Evolutionary conservation across 805 yeast genomes (phyloP).

Genomic region (Yarrowia yakushimensis): DNA sequence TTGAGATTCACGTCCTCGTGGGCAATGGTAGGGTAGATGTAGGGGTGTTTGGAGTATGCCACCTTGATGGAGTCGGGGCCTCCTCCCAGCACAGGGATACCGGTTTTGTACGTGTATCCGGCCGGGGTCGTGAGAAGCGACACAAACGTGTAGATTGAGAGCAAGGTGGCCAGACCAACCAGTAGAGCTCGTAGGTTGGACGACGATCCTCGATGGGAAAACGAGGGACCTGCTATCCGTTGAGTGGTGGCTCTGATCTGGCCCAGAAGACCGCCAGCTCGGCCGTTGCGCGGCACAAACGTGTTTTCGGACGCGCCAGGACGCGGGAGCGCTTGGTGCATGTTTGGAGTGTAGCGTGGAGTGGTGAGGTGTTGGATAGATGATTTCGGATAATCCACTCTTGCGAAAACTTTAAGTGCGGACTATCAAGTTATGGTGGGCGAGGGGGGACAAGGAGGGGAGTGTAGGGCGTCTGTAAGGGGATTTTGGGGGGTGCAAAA

Average conservation of each 20-base stretch:
- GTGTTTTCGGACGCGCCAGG: conserved; percentile 12
- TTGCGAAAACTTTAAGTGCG: background rate
- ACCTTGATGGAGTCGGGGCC: conserved; percentile 19
- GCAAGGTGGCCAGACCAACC: background rate
- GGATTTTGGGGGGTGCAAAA: too few species aligned
- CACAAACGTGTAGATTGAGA: conserved; percentile 17
- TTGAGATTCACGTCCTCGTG: conserved; percentile 22
- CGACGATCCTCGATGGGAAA: background rate
- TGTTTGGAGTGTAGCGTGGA: background rate
- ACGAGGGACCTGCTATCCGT: background rate
- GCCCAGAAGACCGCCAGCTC: conserved; percentile 14
- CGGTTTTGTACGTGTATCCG: conserved; percentile 11
- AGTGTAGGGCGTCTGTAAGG: too few species aligned
- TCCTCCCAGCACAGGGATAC: conserved; percentile 7
- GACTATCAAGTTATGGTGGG: background rate
- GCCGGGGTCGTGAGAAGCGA: conserved; percentile 10
- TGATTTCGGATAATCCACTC: background rate
- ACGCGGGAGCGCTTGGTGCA: conserved; percentile 23
- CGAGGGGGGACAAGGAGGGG: background rate
- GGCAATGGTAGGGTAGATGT: conserved; percentile 24
- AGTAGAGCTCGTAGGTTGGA: background rate
- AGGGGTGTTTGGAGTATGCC: conserved; percentile 23
- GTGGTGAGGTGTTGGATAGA: background rate
- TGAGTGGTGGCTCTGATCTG: conserved; percentile 17
- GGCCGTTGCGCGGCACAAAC: conserved; percentile 22